These are phyloP conservation scores for Kwoniella dejecticola DNA, from an alignment of 768 basidiomycete species.

Conservation along the genomic window DNA sequence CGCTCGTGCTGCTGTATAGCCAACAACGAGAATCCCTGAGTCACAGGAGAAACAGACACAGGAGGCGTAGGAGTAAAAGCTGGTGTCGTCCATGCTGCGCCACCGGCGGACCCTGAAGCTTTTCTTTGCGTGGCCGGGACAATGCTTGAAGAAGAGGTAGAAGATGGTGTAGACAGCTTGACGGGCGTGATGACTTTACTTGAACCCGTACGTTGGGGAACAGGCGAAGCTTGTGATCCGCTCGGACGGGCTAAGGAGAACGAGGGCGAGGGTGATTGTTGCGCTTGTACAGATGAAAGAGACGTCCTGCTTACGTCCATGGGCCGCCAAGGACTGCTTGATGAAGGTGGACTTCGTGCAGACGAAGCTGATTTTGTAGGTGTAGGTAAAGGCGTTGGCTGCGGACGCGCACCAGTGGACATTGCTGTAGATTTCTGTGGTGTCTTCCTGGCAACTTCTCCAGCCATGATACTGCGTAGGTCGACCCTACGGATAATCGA, in stretches of 20 bases:
- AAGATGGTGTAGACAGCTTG: slow-evolving; percentile 9
- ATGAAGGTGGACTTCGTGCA: slow-evolving; percentile 17
- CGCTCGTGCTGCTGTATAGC: slow-evolving; percentile 83
- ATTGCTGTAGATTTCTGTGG: slow-evolving; percentile 24
- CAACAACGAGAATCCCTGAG: slow-evolving; percentile 65
- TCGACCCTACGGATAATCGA: slow-evolving; percentile 65
- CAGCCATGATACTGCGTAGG: slow-evolving; percentile 83
- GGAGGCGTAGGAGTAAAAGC: slow-evolving; percentile 35
- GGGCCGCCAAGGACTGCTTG: slow-evolving; percentile 32
- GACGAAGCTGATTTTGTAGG: slow-evolving; percentile 17
- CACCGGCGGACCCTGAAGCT: slow-evolving; percentile 14
- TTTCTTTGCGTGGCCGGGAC: slow-evolving; percentile 23
- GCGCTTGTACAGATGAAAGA: slow-evolving; percentile 37
- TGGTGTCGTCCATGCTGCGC: slow-evolving; percentile 64
- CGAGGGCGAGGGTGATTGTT: slow-evolving; percentile 23
- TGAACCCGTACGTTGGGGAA: slow-evolving; percentile 27
- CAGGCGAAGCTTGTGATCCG: slow-evolving; percentile 30
- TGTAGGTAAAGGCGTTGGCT: slow-evolving; percentile 19
- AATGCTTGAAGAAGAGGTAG: neutral
- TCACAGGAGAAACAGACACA: slow-evolving; percentile 31
- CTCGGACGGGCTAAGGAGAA: slow-evolving; percentile 9
- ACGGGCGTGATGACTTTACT: slow-evolving; percentile 34
- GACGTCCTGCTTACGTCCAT: slow-evolving; percentile 28
- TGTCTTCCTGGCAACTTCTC: slow-evolving; percentile 59
- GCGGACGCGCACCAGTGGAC: slow-evolving; percentile 3